These are phyloP conservation scores for Penicillium ochrochloron DNA, from an alignment of 495 filamentous ascomycete species.

Conservation along the genomic window DNA sequence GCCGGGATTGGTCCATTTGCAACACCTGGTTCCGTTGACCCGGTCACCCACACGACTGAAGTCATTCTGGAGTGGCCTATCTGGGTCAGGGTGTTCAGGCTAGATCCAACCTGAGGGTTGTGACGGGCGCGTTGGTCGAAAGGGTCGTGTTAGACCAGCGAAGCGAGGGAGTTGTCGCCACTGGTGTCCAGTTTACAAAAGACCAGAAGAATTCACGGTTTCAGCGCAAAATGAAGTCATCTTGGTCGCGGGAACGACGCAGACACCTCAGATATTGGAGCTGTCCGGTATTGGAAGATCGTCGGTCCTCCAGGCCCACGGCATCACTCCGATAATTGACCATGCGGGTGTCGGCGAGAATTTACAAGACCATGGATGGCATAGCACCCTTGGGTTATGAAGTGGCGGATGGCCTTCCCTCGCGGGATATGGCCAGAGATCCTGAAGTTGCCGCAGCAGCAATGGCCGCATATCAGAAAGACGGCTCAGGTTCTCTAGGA, in stretches of 20 bases:
- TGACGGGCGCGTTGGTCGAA: conserved; percentile 50
- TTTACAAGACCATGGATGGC: conserved; percentile 51
- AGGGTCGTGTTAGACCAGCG: conserved; percentile 49
- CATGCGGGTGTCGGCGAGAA: conserved; percentile 54
- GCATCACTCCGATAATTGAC: conserved; percentile 29
- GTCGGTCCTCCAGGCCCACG: conserved; percentile 11
- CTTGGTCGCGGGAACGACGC: conserved; percentile 60
- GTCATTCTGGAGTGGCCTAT: conserved; percentile 45
- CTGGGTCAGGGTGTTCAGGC: conserved; percentile 36
- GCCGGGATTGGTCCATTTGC: conserved; percentile 30
- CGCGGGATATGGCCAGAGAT: conserved; percentile 21
- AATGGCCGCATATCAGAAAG: conserved; percentile 29
- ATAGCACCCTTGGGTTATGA: conserved; percentile 24
- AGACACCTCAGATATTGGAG: conserved; percentile 62
- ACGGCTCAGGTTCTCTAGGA: conserved; percentile 28
- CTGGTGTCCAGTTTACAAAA: conserved; percentile 39
- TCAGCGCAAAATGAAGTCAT: conserved; percentile 60
- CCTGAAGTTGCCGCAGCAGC: conserved; percentile 21
- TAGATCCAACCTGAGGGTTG: conserved; percentile 49
- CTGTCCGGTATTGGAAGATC: conserved; percentile 62
- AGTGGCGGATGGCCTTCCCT: conserved; percentile 21
- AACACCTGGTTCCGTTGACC: conserved; percentile 50
- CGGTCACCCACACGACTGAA: conserved; percentile 40
- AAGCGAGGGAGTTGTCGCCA: conserved; percentile 26
- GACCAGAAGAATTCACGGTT: conserved; percentile 34